phyloP scores from a whole-genome alignment of 1,284 basidiomycete species.

The Exobasidium rhododendri region DNA sequence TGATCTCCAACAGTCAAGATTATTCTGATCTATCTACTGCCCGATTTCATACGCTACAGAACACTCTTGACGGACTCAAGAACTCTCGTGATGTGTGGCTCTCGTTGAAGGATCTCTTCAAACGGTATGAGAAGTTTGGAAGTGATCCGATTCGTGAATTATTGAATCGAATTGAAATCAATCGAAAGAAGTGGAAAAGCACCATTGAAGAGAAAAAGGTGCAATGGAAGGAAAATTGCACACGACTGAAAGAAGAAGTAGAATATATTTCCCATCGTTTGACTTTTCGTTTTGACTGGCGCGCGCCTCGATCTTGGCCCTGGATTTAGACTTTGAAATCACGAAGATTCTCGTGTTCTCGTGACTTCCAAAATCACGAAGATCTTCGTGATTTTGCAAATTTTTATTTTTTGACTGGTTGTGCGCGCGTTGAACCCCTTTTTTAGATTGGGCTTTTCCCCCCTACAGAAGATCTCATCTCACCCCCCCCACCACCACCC shows the following conservation, averaged over 20 bases:
- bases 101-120: constrained; percentile 4
- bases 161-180: not conserved
- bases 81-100: not conserved
- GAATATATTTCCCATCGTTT: too few relatives aligned
- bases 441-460: too few relatives aligned
- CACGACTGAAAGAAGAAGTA: not conserved
- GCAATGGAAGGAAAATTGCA: not conserved
- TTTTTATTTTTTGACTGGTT: too few relatives aligned
- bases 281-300: too few relatives aligned
- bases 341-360: too few relatives aligned
- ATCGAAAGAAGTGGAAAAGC: constrained; percentile 5
- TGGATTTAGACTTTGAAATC: too few relatives aligned
- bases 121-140: constrained; percentile 4
- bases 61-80: constrained; percentile 9
- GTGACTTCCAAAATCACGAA: too few relatives aligned
- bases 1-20: constrained; percentile 8
- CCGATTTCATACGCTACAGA: not conserved
- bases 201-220: constrained; percentile 1
- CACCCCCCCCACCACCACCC: too few relatives aligned
- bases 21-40: constrained; percentile 11
- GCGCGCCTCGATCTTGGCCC: too few relatives aligned
- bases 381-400: too few relatives aligned
- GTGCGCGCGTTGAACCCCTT: too few relatives aligned
- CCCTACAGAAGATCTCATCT: too few relatives aligned
- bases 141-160: constrained; percentile 3